A percentile compares a stretch with the other conserved stretches of the same genome.
Evolutionary conservation across 306 rosid species (phyloP).

Genomic region (Acacia acuminata): DNA sequence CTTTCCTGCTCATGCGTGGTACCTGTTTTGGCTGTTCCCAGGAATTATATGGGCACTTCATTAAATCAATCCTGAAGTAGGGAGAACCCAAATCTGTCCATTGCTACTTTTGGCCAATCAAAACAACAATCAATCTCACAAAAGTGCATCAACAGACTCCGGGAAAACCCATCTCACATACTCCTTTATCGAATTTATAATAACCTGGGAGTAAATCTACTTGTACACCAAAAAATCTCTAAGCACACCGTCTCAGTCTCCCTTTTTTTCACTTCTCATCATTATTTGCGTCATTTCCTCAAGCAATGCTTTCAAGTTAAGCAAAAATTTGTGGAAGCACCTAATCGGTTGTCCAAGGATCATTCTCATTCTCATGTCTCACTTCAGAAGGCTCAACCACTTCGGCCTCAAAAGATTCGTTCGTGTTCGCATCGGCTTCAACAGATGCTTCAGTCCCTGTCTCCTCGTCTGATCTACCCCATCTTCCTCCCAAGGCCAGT

Average conservation of each 20-base stretch:
- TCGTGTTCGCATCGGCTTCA: background rate
- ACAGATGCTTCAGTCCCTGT: conserved; percentile 9
- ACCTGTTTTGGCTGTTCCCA: background rate
- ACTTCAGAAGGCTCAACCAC: conserved; percentile 91
- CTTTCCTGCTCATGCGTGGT: background rate
- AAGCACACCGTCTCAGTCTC: background rate
- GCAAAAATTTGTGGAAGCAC: conserved; percentile 36
- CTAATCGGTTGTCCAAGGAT: conserved; percentile 90
- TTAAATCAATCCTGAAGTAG: background rate
- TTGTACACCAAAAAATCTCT: conserved; percentile 10
- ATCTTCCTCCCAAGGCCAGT: conserved; percentile 94
- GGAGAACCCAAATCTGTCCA: conserved; percentile 53
- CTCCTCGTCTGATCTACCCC: conserved; percentile 85
- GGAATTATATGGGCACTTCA: background rate
- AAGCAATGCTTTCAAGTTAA: background rate
- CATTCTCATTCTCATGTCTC: conserved; percentile 71
- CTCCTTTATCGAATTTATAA: conserved; percentile 2
- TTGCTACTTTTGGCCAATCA: conserved; percentile 43
- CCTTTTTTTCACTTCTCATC: background rate
- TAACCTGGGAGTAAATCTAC: conserved; percentile 5
- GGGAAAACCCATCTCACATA: background rate
- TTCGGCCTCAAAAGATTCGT: conserved; percentile 51
- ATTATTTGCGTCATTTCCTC: conserved; percentile 27
- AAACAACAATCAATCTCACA: background rate
- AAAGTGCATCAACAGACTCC: background rate